phyloP scores from a whole-genome alignment of 2,329 filamentous ascomycete species.

The Botryotinia globosa region DNA sequence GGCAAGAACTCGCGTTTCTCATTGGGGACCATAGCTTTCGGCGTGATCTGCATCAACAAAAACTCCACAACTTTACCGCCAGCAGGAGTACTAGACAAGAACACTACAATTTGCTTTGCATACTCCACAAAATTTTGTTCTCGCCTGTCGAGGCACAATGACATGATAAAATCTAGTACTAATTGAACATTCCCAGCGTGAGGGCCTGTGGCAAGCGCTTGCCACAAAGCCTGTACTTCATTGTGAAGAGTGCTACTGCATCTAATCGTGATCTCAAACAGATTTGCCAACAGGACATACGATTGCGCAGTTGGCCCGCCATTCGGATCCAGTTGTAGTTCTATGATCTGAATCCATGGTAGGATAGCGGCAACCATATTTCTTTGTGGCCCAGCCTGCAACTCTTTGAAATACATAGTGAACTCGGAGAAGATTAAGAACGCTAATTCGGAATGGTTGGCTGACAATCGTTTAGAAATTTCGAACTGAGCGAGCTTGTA shows the following conservation, averaged over 20 bases:
- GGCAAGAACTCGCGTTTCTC: slow-evolving; percentile 71
- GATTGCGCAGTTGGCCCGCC: slow-evolving; percentile 87
- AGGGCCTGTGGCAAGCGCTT: slow-evolving; percentile 88
- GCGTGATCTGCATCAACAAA: slow-evolving; percentile 82
- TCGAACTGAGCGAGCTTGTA: slow-evolving; percentile 98
- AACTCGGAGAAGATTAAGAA: slow-evolving; percentile 97
- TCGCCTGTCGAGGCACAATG: slow-evolving; percentile 83
- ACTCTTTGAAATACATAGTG: slow-evolving; percentile 84
- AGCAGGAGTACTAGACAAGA: slow-evolving; percentile 79
- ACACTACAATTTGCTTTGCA: slow-evolving; percentile 97
- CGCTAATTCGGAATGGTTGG: slow-evolving; percentile 82
- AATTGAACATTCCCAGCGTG: slow-evolving; percentile 92
- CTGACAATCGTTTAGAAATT: slow-evolving; percentile 84
- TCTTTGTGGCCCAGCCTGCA: slow-evolving; percentile 77
- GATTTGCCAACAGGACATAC: slow-evolving; percentile 90
- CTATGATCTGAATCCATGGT: slow-evolving; percentile 93
- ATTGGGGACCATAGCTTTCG: slow-evolving; percentile 94
- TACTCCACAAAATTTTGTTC: slow-evolving; percentile 99
- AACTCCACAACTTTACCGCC: slow-evolving; percentile 94
- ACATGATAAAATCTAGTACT: slow-evolving; percentile 94
- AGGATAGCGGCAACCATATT: slow-evolving; percentile 93
- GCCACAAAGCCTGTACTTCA: slow-evolving; percentile 96
- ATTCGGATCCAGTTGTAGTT: slow-evolving; percentile 86
- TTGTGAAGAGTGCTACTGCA: slow-evolving; percentile 87
- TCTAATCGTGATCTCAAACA: slow-evolving; percentile 94